phyloP scores from a whole-genome alignment of 331 rosid species.

The Malus hybrid region DNA sequence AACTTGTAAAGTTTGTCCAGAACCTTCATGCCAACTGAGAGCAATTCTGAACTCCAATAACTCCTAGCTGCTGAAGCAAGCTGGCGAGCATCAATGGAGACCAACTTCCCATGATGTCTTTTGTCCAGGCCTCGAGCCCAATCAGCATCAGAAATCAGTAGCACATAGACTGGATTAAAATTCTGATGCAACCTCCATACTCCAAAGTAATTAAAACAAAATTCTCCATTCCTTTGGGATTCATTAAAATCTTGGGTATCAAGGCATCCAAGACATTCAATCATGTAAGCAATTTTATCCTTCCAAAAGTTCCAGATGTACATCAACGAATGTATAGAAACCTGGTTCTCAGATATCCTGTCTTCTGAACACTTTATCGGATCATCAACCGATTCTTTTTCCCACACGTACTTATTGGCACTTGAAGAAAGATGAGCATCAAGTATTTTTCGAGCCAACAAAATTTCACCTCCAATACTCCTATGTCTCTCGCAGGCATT shows the following conservation, averaged over 20 bases:
- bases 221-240: neutral
- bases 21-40: slow-evolving; percentile 13
- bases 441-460: slow-evolving; percentile 20
- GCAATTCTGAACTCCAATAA: slow-evolving; percentile 18
- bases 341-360: slow-evolving; percentile 1
- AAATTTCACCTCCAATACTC: slow-evolving; percentile 17
- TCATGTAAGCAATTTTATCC: slow-evolving; percentile 1
- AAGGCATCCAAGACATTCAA: slow-evolving; percentile 13
- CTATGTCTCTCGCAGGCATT: slow-evolving; percentile 21
- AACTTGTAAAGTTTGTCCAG: slow-evolving; percentile 11
- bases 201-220: slow-evolving; percentile 26
- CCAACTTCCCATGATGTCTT: slow-evolving; percentile 3
- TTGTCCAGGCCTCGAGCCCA: slow-evolving; percentile 11
- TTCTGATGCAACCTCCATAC: slow-evolving; percentile 2
- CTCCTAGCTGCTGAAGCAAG: slow-evolving; percentile 6
- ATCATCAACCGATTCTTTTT: neutral
- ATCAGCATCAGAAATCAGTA: slow-evolving; percentile 13
- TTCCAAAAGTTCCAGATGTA: slow-evolving; percentile 30
- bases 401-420: neutral
- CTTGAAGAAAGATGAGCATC: slow-evolving; percentile 7
- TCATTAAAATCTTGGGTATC: slow-evolving; percentile 1
- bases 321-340: slow-evolving; percentile 10
- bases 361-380: neutral
- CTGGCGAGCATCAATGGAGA: slow-evolving; percentile 5
- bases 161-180: neutral